These are phyloP conservation scores for Trichophyton simii DNA, from an alignment of 2,329 filamentous ascomycete genomes.

Conservation along the genomic window DNA sequence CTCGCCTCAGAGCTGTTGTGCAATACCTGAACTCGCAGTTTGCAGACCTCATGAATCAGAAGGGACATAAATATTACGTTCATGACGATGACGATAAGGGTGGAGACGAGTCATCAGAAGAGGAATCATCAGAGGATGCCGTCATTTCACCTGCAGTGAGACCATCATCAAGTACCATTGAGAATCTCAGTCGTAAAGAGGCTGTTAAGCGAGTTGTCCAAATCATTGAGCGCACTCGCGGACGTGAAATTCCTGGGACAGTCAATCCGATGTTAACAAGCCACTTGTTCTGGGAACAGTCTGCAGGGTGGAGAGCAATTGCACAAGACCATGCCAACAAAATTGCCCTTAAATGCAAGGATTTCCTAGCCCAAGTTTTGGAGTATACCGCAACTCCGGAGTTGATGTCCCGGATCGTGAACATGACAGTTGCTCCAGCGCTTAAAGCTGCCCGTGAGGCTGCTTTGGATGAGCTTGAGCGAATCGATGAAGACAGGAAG, in stretches of 20 bases:
- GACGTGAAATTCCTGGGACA: slow-evolving; percentile 46
- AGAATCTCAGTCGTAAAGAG: slow-evolving; percentile 21
- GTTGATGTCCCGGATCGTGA: slow-evolving; percentile 28
- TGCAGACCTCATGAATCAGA: slow-evolving; percentile 28
- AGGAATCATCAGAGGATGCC: neutral
- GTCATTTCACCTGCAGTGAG: too few relatives aligned
- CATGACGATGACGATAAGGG: slow-evolving; percentile 11
- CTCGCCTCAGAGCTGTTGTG: slow-evolving; percentile 22
- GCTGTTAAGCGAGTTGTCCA: slow-evolving; percentile 30
- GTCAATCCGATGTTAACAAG: slow-evolving; percentile 48
- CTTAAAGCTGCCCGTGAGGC: slow-evolving; percentile 25
- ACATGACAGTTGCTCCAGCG: slow-evolving; percentile 13
- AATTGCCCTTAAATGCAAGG: slow-evolving; percentile 24
- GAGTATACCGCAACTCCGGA: slow-evolving; percentile 29
- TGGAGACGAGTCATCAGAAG: too few relatives aligned
- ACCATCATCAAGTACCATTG: neutral
- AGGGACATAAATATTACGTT: slow-evolving; percentile 33
- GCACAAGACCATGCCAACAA: slow-evolving; percentile 20
- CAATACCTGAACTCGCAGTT: slow-evolving; percentile 22
- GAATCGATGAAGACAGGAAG: slow-evolving; percentile 24
- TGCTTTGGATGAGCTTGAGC: slow-evolving; percentile 35
- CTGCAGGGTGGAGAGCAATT: slow-evolving; percentile 38
- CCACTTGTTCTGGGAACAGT: slow-evolving; percentile 50
- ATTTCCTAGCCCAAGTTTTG: slow-evolving; percentile 25
- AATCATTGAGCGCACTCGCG: slow-evolving; percentile 33